Base-by-base conservation (phyloP, 192 early-diverging fungal genomes). In the Pilobolus umbonatus region DNA sequence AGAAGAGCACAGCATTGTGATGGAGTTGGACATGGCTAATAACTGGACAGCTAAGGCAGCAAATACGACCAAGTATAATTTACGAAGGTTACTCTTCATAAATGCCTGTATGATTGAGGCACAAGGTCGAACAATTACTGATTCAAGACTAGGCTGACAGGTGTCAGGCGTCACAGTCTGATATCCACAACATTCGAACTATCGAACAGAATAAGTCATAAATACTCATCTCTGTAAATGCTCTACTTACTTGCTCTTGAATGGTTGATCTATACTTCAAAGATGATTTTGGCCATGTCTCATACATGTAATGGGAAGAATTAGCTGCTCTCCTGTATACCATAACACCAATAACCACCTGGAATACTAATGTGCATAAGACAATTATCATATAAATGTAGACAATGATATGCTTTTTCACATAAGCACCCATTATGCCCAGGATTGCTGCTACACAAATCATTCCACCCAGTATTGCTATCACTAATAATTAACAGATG, bases 41-140 rank as follows among this genome's bases (percentile, higher is more conserved):
- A 65, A 25, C 38, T 65, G 56, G 30, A 65, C 31, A 21, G 46
- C 54, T 19, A 65, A 34, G 15, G 64, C 64, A 2, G 64, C 64
- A 54, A 65, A 65, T 38, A 65, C 34, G n/a, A 65, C 43, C 8
- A 65, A 19, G 39, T 65, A 65, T 10, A 65, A 25, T 19, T 50
- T 58, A 11, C 40, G 38, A 45, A 65, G 50, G 25, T 24, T 19
- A 17, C 22, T 26, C 28, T 59, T 49, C 11, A 60, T 26, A 26
- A 45, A 65, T 10, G 15, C 9, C 14, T 32, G 40, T 8, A 65
- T 21, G 9, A 32, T 14, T 36, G 40, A 4, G 7, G 42, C 39
- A 32, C 64, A 65, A 14, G 64, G 64, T 21, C 19, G 32, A 6
- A 32, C 17, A 14, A 2, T 12, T 3, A 17, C 21, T 7, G 31